These are phyloP conservation scores for Ascochyta rabiei DNA, from an alignment of 2,329 filamentous ascomycete species.

Conservation along the genomic window DNA sequence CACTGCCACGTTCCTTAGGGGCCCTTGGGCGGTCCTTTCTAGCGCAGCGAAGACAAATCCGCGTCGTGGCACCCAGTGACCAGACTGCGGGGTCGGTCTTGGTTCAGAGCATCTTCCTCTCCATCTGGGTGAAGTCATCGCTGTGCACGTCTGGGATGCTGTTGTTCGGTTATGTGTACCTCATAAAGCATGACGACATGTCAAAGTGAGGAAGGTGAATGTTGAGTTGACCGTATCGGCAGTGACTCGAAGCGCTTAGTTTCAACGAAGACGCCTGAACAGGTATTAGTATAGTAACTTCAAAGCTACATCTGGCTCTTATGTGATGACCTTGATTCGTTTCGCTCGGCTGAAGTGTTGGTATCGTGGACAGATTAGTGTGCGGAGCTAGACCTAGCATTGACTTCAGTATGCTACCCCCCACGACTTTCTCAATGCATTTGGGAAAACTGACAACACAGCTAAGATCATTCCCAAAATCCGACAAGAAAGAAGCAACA, in stretches of 20 bases:
- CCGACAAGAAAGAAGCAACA: no score
- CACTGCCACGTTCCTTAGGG: background rate
- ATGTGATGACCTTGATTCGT: no score
- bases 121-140: background rate
- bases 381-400: no score
- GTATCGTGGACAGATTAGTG: background rate
- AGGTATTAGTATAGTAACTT: background rate
- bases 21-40: background rate
- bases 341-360: background rate
- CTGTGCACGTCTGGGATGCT: background rate
- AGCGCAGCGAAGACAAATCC: background rate
- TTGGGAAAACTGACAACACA: no score
- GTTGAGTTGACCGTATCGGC: background rate
- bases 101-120: background rate
- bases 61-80: constrained; percentile 7
- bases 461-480: no score
- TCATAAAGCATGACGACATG: background rate
- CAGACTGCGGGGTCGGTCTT: constrained; percentile 27
- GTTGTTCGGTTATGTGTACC: background rate
- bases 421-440: no score
- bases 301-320: background rate
- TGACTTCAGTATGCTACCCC: no score
- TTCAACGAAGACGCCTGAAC: background rate
- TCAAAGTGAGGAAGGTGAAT: background rate
- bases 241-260: background rate